Base-by-base conservation (phyloP, 495 filamentous ascomycete species). In the Elasticomyces elasticus region DNA sequence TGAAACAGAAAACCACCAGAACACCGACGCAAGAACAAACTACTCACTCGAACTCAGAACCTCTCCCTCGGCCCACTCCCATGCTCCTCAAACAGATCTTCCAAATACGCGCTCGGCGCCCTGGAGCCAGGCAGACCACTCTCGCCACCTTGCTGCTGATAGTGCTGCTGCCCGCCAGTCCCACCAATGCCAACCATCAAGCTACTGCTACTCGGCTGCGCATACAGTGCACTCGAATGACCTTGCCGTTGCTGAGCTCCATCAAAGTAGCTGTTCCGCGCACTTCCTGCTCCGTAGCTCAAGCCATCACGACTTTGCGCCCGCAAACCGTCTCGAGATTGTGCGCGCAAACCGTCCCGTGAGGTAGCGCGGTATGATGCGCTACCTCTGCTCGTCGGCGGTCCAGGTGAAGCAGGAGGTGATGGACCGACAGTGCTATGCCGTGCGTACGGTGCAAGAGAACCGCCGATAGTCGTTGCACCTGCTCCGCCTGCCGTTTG, bases 81-180 rank as follows among this genome's bases (percentile, higher is more conserved):
- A 65, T 84, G 81, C 55, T 72, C 81, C 64, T 90, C 89, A 65
- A 98, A 86, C 53, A 98, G 62, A 72, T 97, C 92, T 54, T 98
- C 91, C 38, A 98, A 69, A 64, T 90, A 95, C 38, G 90, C 86
- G 68, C 89, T 95, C 11, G 92, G 92, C 25, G 89, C 87, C 37
- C 92, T 75, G 33, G 80, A 81, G 6, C 60, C 62, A 4, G 44
- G 45, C 80, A 74, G 30, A n/a, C n/a, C n/a, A 66, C 65, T 51
- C 64, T 70, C 52, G 66, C 59, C 20, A 64, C 74, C 58, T 19
- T 52, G 40, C 4, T 55, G 12, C 48, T n/a, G n/a, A n/a, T n/a
- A n/a, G n/a, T n/a, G n/a, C n/a, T n/a, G n/a, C n/a, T n/a, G n/a
- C n/a, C n/a, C n/a, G n/a, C 22, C 28, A 17, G 43, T 51, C 9